A percentile compares a stretch with the other conserved stretches of the same genome.
Conservation (phyloP, 805 yeast genomes). For the Wickerhamomyces bovis region DNA sequence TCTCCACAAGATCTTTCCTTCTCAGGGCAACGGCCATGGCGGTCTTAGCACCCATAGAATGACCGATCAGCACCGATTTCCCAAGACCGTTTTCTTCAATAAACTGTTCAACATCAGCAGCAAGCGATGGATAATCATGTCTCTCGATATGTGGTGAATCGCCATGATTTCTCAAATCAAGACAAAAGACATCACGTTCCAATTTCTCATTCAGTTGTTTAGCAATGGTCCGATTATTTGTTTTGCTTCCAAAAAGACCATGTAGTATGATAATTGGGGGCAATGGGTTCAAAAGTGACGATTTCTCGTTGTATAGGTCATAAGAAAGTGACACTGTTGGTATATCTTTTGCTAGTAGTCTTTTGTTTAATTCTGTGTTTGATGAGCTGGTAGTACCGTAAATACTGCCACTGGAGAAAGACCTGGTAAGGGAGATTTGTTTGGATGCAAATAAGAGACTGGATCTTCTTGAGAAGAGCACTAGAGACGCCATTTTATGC, state of each 20-base stretch:
- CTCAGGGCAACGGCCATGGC: conserved; percentile 83
- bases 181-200: conserved; percentile 54
- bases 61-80: conserved; percentile 66
- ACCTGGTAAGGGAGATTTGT: neutral
- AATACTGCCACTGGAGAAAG: neutral
- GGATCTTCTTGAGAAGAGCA: neutral
- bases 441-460: neutral
- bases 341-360: conserved; percentile 29
- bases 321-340: conserved; percentile 49
- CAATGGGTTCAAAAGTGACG: conserved; percentile 19
- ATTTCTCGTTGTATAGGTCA: conserved; percentile 38
- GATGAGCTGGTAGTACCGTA: neutral
- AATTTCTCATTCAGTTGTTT: conserved; percentile 43
- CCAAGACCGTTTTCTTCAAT: conserved; percentile 32
- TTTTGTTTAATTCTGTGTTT: conserved; percentile 20
- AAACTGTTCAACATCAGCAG: conserved; percentile 80
- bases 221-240: conserved; percentile 80
- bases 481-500: neutral
- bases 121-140: conserved; percentile 75
- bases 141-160: conserved; percentile 71
- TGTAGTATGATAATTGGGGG: conserved; percentile 77
- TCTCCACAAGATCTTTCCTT: conserved; percentile 52
- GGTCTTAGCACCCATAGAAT: conserved; percentile 91
- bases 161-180: conserved; percentile 90
- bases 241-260: conserved; percentile 81